Evolutionary conservation across 2,329 filamentous ascomycete species (phyloP).

Genomic region (Botryotinia calthae): DNA sequence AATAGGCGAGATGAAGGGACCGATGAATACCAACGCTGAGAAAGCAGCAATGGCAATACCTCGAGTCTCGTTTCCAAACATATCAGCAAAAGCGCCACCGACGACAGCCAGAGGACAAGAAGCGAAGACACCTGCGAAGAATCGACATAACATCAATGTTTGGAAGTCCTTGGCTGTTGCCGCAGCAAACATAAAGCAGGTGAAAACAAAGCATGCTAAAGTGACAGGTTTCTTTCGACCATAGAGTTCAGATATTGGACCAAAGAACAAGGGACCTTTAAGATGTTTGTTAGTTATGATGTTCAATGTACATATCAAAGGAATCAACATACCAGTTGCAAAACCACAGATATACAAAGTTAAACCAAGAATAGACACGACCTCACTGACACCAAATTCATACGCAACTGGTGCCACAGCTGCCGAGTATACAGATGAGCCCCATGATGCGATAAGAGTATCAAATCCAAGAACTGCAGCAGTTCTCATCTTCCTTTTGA

Average conservation of each 20-base stretch:
- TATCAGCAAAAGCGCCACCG: constrained; percentile 60
- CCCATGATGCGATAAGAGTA: constrained; percentile 21
- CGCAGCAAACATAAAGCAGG: constrained; percentile 53
- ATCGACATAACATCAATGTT: constrained; percentile 53
- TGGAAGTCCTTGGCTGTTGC: constrained; percentile 52
- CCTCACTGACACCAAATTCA: constrained; percentile 54
- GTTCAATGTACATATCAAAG: constrained; percentile 34
- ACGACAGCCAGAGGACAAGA: constrained; percentile 50
- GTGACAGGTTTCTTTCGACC: constrained; percentile 57
- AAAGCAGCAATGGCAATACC: constrained; percentile 66
- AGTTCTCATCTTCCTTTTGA: constrained; percentile 12
- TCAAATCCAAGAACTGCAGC: constrained; percentile 38
- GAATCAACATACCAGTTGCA: constrained; percentile 47
- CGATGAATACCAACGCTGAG: constrained; percentile 44
- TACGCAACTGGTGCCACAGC: constrained; percentile 47
- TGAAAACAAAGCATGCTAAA: constrained; percentile 40
- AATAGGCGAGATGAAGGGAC: constrained; percentile 39
- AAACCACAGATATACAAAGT: constrained; percentile 59
- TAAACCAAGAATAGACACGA: constrained; percentile 54
- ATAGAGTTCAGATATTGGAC: constrained; percentile 61
- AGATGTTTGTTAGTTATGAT: neutral
- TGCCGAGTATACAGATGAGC: constrained; percentile 45
- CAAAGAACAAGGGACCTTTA: constrained; percentile 61
- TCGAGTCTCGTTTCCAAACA: constrained; percentile 57
- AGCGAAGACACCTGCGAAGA: constrained; percentile 50